Percentiles rank a stretch among this genome's conserved stretches.
phyloP scores from a whole-genome alignment of 1,284 basidiomycete genomes.

The Austroboletus novae-zelandiae region DNA sequence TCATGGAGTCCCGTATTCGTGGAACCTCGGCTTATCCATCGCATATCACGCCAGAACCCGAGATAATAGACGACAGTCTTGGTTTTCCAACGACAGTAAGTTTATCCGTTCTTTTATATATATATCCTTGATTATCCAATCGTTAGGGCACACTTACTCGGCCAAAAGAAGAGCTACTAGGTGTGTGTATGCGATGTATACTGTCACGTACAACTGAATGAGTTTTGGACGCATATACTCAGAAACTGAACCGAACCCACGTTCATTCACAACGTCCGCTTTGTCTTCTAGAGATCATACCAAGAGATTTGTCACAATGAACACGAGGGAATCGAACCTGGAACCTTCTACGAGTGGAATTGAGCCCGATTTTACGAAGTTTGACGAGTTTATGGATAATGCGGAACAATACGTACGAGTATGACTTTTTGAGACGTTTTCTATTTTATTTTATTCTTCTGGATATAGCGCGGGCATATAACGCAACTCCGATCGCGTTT shows the following conservation, averaged over 20 bases:
- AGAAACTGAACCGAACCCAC: conserved; percentile 11
- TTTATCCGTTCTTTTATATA: neutral
- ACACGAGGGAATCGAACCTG: conserved; percentile 7
- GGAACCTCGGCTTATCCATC: conserved; percentile 7
- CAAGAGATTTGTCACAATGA: conserved; percentile 6
- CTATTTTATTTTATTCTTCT: neutral
- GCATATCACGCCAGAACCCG: conserved; percentile 1
- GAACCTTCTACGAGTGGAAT: neutral
- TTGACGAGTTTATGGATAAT: conserved; percentile 10
- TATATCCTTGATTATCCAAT: neutral
- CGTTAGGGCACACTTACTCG: conserved; percentile 13
- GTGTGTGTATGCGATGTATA: conserved; percentile 26
- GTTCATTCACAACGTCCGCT: neutral
- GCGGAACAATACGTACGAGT: conserved; percentile 12
- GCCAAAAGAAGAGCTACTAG: conserved; percentile 10
- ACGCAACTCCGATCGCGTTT: conserved; percentile 20
- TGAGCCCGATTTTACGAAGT: neutral
- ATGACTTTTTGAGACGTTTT: neutral
- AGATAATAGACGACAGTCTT: conserved; percentile 6
- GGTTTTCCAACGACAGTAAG: conserved; percentile 9
- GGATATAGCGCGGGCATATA: conserved; percentile 18
- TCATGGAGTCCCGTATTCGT: conserved; percentile 10
- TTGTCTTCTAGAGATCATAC: conserved; percentile 8
- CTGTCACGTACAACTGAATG: neutral
- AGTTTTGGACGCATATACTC: conserved; percentile 12